Evolutionary conservation across 2,329 filamentous ascomycete genomes (phyloP).

Genomic region (Trichocomaceae sp.): DNA sequence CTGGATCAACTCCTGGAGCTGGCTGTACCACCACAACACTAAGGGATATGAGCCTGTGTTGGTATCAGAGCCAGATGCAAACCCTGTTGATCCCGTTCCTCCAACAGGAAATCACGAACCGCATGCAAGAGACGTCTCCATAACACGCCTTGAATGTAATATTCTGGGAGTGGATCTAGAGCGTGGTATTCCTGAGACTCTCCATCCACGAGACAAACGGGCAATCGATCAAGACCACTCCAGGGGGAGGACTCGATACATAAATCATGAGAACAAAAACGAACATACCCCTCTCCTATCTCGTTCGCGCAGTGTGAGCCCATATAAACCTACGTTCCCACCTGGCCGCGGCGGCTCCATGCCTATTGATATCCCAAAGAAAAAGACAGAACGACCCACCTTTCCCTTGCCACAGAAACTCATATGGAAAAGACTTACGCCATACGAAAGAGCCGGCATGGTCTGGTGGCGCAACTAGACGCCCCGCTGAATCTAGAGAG

Average conservation of each 20-base stretch:
- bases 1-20: constrained; percentile 7
- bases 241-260: not conserved
- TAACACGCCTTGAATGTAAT: not conserved
- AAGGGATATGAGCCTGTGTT: not conserved
- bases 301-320: not conserved
- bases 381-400: not conserved
- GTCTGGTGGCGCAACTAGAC: constrained; percentile 11
- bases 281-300: not conserved
- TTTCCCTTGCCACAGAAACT: constrained; percentile 8
- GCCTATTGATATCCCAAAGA: not conserved
- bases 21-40: not conserved
- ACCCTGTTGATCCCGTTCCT: not conserved
- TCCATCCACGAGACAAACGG: not conserved
- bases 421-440: constrained; percentile 11
- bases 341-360: not conserved
- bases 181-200: not conserved
- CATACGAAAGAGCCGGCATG: constrained; percentile 8
- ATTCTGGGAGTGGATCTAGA: not conserved
- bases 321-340: not conserved
- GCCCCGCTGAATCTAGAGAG: not conserved
- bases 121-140: not conserved
- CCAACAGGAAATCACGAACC: not conserved
- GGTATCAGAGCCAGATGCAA: not conserved
- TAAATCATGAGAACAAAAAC: not conserved
- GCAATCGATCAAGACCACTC: not conserved